Evolutionary conservation across 2,329 filamentous ascomycete genomes (phyloP), one percentile per base, ranked within the genome.

Genomic region (Aspergillus bombycis): DNA sequence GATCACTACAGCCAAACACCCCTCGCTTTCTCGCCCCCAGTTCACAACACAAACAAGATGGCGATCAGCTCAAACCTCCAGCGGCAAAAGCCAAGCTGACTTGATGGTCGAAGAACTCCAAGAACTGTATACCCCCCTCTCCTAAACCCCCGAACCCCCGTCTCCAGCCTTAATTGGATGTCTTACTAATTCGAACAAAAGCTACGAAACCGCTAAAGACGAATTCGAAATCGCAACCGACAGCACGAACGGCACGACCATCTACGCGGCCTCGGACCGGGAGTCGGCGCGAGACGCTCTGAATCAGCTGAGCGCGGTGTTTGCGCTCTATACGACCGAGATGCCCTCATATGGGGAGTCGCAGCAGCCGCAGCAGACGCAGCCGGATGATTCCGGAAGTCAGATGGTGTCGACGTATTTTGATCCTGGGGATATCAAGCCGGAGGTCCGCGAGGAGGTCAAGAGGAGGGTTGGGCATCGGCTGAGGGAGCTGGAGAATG

Each of bases 171-270:
- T 1, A 60, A 30, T 58, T 26, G 41, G 11, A 53, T 38, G 70
- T 55, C 19, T 66, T 8, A 36, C 34, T 36, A 71, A 21, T 65
- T 63, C 60, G 55, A n/a, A 26, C 52, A 16, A 57, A 69, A 78
- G 79, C 54, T 81, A 82, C 65, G 77, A 80, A 61, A 78, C 77
- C 0, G 80, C 81, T 4, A 77, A 78, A 63, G 81, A 83, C 67
- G 81, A 83, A 68, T 81, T 83, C 62, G 81, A 83, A 71, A 83
- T 84, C 65, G 81, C 81, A 4, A 77, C 77, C 0, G 81, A 83
- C 60, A 81, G 80, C 65, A 83, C 81, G 1, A 77, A 81, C 46
- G 73, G 72, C 34, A 72, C 77, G 1, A 80, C 80, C 2, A 79
- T 81, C 60, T 83, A 83, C 69, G 81, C 80, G 1, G 76, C 76